Conservation (phyloP, 805 yeast species). For the Wickerhamomyces chaumierensis region DNA sequence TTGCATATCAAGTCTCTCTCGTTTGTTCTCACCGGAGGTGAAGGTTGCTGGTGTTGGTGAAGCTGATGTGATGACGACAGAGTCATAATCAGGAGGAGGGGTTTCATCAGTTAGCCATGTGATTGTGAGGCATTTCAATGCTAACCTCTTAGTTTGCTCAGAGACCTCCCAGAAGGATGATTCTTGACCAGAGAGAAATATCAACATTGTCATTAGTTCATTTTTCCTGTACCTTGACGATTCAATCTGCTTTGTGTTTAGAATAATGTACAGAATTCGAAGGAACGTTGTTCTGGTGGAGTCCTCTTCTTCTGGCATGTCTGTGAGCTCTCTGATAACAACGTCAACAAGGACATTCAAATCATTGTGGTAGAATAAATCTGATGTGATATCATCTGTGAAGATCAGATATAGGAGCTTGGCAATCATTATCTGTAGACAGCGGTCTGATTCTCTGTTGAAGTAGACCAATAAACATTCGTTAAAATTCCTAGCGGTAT, state of each 20-base stretch:
- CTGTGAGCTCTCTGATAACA: conserved; percentile 64
- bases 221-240: conserved; percentile 45
- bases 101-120: conserved; percentile 20
- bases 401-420: conserved; percentile 69
- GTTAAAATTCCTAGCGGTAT: conserved; percentile 40
- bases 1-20: neutral
- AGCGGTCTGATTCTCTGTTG: conserved; percentile 63
- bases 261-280: conserved; percentile 61
- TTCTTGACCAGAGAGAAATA: conserved; percentile 28
- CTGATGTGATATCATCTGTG: conserved; percentile 46
- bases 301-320: conserved; percentile 51
- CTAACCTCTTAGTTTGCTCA: conserved; percentile 29
- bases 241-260: conserved; percentile 52
- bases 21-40: neutral
- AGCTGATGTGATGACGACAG: neutral
- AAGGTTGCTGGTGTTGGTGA: conserved; percentile 2
- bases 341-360: conserved; percentile 77
- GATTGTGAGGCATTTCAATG: conserved; percentile 19
- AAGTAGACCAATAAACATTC: conserved; percentile 65
- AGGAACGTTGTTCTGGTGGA: conserved; percentile 58
- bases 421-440: conserved; percentile 66
- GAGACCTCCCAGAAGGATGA: conserved; percentile 24
- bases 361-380: conserved; percentile 73
- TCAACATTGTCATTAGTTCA: conserved; percentile 40
- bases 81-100: conserved; percentile 1